Percentiles rank a stretch among this genome's conserved stretches.
Conservation (phyloP, 1,284 basidiomycete species). For the Blastosporella zonata region DNA sequence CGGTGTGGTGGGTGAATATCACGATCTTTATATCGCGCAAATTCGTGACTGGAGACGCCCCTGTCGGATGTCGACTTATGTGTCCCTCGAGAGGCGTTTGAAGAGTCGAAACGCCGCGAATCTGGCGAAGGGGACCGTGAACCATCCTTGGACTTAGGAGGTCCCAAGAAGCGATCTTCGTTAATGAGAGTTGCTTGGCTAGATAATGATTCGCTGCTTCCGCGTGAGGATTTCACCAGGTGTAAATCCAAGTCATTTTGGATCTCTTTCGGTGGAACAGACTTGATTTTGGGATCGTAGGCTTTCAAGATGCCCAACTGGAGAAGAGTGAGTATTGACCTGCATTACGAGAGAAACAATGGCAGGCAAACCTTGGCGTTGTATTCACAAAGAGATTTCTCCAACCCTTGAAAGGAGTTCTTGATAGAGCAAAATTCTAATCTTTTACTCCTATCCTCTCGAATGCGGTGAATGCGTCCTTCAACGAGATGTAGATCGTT, state of each 20-base stretch:
- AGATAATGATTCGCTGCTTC: background rate
- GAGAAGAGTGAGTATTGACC: background rate
- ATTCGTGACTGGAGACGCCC: background rate
- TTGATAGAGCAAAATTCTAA: conserved; percentile 5
- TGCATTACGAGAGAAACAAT: background rate
- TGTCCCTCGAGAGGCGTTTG: background rate
- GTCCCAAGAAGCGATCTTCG: background rate
- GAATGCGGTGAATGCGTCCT: conserved; percentile 13
- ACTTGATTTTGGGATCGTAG: background rate
- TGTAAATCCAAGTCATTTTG: conserved; percentile 21
- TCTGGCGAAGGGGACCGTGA: background rate
- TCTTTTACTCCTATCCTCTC: background rate
- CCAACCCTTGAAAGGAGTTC: background rate
- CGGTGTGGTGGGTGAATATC: background rate
- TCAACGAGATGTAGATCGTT: conserved; percentile 11
- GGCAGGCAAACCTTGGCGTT: conserved; percentile 1
- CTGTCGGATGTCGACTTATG: background rate
- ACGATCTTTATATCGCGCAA: background rate
- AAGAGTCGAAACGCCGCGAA: background rate
- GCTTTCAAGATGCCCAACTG: conserved; percentile 3
- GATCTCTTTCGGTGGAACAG: background rate
- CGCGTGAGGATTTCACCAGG: background rate
- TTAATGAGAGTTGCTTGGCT: background rate
- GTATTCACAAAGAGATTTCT: conserved; percentile 23
- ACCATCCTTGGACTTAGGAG: background rate